Conservation (phyloP, 164 flowering plant genomes). For the Umbilicus rupestris region DNA sequence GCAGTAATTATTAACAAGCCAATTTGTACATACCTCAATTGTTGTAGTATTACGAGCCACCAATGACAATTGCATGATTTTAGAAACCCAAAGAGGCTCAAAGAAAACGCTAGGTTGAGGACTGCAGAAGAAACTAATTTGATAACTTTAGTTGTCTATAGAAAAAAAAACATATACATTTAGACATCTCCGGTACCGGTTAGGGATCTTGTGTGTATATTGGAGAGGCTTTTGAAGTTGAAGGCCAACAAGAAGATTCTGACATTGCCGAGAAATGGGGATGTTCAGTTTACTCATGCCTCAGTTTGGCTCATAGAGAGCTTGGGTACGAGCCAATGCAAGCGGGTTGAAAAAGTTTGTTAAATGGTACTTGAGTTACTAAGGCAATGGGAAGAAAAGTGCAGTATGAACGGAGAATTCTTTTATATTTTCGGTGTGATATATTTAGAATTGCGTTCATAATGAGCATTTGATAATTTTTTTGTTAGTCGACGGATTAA, state of each 20-base stretch:
- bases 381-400: constrained; percentile 53
- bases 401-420: constrained; percentile 22
- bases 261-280: constrained; percentile 91
- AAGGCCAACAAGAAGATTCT: constrained; percentile 62
- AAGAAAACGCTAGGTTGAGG: constrained; percentile 84
- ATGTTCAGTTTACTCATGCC: constrained; percentile 85
- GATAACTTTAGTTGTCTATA: not conserved
- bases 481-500: not conserved
- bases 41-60: constrained; percentile 87
- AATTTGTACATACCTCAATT: constrained; percentile 71
- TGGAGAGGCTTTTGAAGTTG: constrained; percentile 75
- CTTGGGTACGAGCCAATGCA: constrained; percentile 84
- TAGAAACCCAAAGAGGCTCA: constrained; percentile 88
- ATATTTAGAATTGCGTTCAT: constrained; percentile 1
- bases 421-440: constrained; percentile 4
- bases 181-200: constrained; percentile 70
- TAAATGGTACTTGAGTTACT: constrained; percentile 59
- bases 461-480: not conserved
- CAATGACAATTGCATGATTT: constrained; percentile 90
- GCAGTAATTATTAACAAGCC: not conserved
- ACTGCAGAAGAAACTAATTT: constrained; percentile 33
- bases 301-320: constrained; percentile 68
- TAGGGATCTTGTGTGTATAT: constrained; percentile 58
- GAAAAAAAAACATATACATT: not conserved
- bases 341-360: constrained; percentile 86